These are phyloP conservation scores for Neoascochyta sp. DNA, from an alignment of 2,329 filamentous ascomycete genomes.

Conservation along the genomic window DNA sequence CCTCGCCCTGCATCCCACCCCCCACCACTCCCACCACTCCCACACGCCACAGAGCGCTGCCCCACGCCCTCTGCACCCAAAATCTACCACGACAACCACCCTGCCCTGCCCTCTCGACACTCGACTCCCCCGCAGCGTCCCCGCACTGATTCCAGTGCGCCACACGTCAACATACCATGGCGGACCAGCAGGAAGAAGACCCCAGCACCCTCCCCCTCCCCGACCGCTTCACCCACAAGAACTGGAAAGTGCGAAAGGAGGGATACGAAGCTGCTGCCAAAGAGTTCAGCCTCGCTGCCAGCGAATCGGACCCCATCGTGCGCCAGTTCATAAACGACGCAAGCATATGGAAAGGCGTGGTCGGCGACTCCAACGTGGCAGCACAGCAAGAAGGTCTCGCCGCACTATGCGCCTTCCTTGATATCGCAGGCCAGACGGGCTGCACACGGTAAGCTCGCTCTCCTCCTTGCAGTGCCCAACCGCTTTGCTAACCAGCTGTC, in stretches of 20 bases:
- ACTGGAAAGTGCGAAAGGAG: slow-evolving; percentile 95
- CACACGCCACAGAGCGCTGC: too few relatives aligned
- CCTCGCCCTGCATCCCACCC: too few relatives aligned
- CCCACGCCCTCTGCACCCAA: too few relatives aligned
- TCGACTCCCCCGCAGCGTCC: too few relatives aligned
- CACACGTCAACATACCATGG: slow-evolving; percentile 54
- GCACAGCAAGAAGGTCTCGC: slow-evolving; percentile 90
- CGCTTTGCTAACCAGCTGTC: slow-evolving; percentile 13
- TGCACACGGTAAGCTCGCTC: slow-evolving; percentile 59
- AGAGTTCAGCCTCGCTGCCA: slow-evolving; percentile 76
- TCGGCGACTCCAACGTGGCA: slow-evolving; percentile 91
- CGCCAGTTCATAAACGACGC: slow-evolving; percentile 82
- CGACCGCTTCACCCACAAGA: slow-evolving; percentile 84
- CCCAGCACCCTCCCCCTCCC: slow-evolving; percentile 70
- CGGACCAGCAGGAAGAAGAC: slow-evolving; percentile 74
- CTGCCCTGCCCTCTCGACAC: slow-evolving; percentile 1
- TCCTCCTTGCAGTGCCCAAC: background rate
- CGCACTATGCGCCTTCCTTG: slow-evolving; percentile 85
- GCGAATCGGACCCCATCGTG: slow-evolving; percentile 82
- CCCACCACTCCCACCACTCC: too few relatives aligned
- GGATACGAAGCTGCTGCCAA: slow-evolving; percentile 91
- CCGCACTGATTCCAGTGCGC: slow-evolving; percentile 10
- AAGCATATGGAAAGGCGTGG: slow-evolving; percentile 84
- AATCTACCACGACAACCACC: background rate
- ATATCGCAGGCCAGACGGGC: slow-evolving; percentile 79